Evolutionary conservation across 768 basidiomycete genomes (phyloP).

Genomic region (Boletellus ananas): DNA sequence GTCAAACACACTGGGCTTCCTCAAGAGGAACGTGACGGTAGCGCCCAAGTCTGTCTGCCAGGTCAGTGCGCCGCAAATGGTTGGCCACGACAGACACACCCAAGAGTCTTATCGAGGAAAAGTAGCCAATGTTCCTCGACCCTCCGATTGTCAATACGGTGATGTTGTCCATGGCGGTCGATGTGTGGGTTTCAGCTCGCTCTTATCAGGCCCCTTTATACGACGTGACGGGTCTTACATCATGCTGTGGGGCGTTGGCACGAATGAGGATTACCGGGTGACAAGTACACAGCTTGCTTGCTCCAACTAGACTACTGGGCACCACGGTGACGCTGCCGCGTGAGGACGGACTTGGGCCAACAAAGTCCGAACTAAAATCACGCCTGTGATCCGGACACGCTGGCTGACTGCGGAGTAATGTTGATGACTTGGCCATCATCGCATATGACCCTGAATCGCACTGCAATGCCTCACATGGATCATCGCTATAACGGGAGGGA

Average conservation of each 20-base stretch:
- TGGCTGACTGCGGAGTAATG: constrained; percentile 9
- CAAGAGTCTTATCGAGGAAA: constrained; percentile 44
- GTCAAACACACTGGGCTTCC: constrained; percentile 51
- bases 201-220: constrained; percentile 1
- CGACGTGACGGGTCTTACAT: background rate
- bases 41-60: constrained; percentile 47
- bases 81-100: constrained; percentile 27
- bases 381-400: background rate
- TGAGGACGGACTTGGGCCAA: background rate
- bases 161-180: constrained; percentile 15
- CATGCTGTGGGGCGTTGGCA: background rate
- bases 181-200: background rate
- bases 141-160: constrained; percentile 46
- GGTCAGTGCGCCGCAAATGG: background rate
- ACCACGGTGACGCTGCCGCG: background rate
- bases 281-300: background rate
- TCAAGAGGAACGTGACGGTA: constrained; percentile 61
- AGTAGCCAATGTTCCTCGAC: constrained; percentile 55
- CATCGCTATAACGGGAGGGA: too few species aligned
- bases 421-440: constrained; percentile 54
- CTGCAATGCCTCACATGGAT: constrained; percentile 29
- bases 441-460: constrained; percentile 64
- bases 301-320: background rate
- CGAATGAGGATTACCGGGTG: too few species aligned
- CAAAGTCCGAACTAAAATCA: background rate